phyloP scores from a whole-genome alignment of 2,329 filamentous ascomycete genomes.

The Penicillium italicum region DNA sequence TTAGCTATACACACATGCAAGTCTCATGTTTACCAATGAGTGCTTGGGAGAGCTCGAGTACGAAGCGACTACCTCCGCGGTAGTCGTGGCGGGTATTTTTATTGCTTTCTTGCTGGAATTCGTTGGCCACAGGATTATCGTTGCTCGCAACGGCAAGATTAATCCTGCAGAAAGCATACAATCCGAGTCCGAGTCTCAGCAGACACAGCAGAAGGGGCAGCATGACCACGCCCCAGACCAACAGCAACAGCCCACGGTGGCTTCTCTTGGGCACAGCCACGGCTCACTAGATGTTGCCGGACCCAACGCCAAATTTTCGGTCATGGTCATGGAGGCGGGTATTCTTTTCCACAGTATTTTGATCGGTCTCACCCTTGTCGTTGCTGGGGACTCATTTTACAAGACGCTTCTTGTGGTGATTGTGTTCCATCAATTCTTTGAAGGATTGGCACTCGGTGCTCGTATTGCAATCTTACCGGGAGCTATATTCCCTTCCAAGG shows the following conservation, averaged over 20 bases:
- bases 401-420: slow-evolving; percentile 59
- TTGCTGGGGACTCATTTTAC: slow-evolving; percentile 51
- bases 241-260: slow-evolving; percentile 13
- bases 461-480: slow-evolving; percentile 60
- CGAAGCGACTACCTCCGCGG: slow-evolving; percentile 65
- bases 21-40: slow-evolving; percentile 67
- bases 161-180: slow-evolving; percentile 2
- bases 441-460: slow-evolving; percentile 69
- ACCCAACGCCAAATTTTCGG: slow-evolving; percentile 53
- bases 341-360: slow-evolving; percentile 68
- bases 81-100: slow-evolving; percentile 71
- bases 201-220: slow-evolving; percentile 1
- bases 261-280: slow-evolving; percentile 35
- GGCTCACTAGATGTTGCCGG: slow-evolving; percentile 29
- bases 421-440: slow-evolving; percentile 74
- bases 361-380: slow-evolving; percentile 49
- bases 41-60: slow-evolving; percentile 65
- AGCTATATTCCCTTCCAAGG: slow-evolving; percentile 41
- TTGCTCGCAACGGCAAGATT: slow-evolving; percentile 19
- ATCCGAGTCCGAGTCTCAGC: slow-evolving; percentile 4
- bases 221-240: slow-evolving; percentile 2
- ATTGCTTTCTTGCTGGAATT: slow-evolving; percentile 70
- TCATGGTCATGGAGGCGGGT: slow-evolving; percentile 68
- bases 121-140: slow-evolving; percentile 57
- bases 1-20: slow-evolving; percentile 68